Percentiles rank a stretch among this genome's conserved stretches.
phyloP scores from a whole-genome alignment of 208 protist species.

The Acanthamoeba sp. region DNA sequence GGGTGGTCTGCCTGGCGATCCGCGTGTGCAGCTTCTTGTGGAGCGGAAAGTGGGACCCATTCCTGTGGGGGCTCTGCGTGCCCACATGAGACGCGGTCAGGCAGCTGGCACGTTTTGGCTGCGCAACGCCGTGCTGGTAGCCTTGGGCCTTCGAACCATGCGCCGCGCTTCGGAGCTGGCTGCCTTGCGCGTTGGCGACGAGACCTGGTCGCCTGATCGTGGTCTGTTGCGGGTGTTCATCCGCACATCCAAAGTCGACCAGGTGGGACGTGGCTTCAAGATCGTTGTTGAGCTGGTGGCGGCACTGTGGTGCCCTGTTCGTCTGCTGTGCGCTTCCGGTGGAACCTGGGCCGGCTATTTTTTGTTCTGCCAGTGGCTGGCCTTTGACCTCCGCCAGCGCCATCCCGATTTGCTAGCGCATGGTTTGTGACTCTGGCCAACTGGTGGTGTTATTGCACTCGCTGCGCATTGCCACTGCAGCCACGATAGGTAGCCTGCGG shows the following conservation, averaged over 20 bases:
- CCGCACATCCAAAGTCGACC: neutral
- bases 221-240: neutral
- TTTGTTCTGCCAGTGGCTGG: neutral
- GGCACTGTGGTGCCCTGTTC: neutral
- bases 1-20: neutral
- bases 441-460: neutral
- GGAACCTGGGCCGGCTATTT: neutral
- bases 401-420: neutral
- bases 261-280: neutral
- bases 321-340: neutral
- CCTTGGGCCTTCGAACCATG: neutral
- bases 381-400: neutral
- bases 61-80: no score
- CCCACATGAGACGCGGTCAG: no score
- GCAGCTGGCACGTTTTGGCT: neutral
- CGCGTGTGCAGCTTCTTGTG: no score
- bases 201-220: neutral
- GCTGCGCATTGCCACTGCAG: neutral
- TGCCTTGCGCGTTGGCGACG: neutral
- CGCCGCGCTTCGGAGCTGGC: neutral
- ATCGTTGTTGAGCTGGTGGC: neutral
- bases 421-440: neutral
- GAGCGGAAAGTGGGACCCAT: no score
- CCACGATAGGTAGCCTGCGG: constrained; percentile 2
- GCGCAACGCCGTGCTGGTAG: neutral